A percentile compares a stretch with the other conserved stretches of the same genome.
Conservation (phyloP, 73 alveolate genomes). For the Stentor roeselii region DNA sequence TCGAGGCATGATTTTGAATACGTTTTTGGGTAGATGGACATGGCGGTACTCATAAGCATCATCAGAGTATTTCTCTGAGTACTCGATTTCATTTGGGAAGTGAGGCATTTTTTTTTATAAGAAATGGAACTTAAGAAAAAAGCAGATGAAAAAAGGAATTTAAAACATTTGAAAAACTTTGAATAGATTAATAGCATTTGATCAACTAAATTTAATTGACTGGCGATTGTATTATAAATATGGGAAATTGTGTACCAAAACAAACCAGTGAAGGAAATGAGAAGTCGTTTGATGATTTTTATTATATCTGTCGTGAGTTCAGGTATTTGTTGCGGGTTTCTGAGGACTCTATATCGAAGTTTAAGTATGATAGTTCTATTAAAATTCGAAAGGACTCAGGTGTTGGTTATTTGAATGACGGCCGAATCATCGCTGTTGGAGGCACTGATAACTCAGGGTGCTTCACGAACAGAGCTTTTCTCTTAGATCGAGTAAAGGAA, state of each 20-base stretch:
- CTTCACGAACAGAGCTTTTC: neutral
- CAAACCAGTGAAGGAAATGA: neutral
- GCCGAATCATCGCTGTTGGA: neutral
- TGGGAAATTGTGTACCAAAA: neutral
- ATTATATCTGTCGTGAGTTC: neutral
- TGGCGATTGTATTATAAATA: no score
- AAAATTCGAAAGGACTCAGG: neutral
- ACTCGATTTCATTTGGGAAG: conserved; percentile 76
- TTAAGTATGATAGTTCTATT: neutral
- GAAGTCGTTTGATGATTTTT: neutral
- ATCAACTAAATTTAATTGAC: no score
- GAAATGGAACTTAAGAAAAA: no score
- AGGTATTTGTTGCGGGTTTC: neutral
- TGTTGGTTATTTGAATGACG: neutral
- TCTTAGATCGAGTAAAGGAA: neutral
- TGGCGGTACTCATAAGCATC: conserved; percentile 74
- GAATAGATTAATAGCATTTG: no score
- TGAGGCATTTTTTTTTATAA: conserved; percentile 64
- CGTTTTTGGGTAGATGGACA: conserved; percentile 73
- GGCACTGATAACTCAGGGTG: conserved; percentile 6
- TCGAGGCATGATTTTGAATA: conserved; percentile 70
- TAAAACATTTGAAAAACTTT: no score
- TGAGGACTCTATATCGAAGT: neutral
- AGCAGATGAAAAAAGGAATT: no score
- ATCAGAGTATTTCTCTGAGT: conserved; percentile 79